A percentile compares a stretch with the other conserved stretches of the same genome.
phyloP scores from a whole-genome alignment of 805 yeast species.

The Tetrapisispora nanseiensis region DNA sequence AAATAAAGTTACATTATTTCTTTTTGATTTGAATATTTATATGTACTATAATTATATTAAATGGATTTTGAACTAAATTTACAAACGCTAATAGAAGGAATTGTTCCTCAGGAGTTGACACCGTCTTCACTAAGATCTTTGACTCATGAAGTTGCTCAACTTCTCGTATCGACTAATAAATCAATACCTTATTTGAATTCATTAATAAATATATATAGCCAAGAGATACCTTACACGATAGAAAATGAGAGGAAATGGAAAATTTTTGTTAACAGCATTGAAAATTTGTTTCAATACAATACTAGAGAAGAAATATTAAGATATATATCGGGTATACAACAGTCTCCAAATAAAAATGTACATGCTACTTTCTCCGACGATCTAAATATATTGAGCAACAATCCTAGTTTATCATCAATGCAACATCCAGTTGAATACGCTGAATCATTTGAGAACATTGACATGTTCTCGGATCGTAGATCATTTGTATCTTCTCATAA shows the following conservation, averaged over 20 bases:
- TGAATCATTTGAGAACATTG: conserved; percentile 34
- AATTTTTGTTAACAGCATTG: conserved; percentile 12
- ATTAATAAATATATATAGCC: conserved; percentile 12
- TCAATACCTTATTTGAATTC: conserved; percentile 14
- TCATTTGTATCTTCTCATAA: conserved; percentile 27
- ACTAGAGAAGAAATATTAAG: conserved; percentile 13
- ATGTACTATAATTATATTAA: too few relatives aligned
- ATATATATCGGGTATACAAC: conserved; percentile 15
- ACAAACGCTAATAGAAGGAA: conserved; percentile 14
- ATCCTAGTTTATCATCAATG: conserved; percentile 7
- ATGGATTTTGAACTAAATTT: conserved; percentile 21
- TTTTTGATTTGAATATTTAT: too few relatives aligned
- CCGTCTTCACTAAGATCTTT: conserved; percentile 10
- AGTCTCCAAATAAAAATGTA: conserved; percentile 7
- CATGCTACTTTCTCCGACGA: neutral
- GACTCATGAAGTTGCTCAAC: conserved; percentile 11
- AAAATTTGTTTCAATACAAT: conserved; percentile 11
- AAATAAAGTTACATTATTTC: too few relatives aligned
- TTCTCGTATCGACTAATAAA: conserved; percentile 12
- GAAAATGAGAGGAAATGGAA: conserved; percentile 17
- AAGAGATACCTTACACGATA: conserved; percentile 8
- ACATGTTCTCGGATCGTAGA: conserved; percentile 31
- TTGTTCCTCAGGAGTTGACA: conserved; percentile 20
- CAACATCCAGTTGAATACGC: conserved; percentile 23
- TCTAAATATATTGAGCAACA: conserved; percentile 4